Conservation (phyloP, 2,329 filamentous ascomycete species). For the Gnomoniopsis sp. region DNA sequence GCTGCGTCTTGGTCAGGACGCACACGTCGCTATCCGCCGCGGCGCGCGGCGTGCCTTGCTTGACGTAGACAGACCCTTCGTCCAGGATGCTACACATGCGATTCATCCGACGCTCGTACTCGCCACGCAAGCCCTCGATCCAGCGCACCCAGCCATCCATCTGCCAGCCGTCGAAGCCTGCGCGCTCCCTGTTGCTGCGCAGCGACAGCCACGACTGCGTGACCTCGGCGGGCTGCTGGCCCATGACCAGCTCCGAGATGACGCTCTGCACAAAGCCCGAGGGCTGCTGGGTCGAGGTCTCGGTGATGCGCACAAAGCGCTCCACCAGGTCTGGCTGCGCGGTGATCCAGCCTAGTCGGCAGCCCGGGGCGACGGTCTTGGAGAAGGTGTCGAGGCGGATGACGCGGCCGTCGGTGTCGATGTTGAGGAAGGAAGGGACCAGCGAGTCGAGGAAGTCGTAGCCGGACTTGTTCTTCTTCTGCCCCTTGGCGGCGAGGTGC, state of each 20-base stretch:
- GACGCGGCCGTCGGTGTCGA: slow-evolving; percentile 84
- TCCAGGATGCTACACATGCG: slow-evolving; percentile 74
- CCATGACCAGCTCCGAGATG: slow-evolving; percentile 73
- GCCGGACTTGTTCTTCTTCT: slow-evolving; percentile 49
- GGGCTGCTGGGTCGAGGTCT: slow-evolving; percentile 76
- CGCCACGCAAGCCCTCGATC: slow-evolving; percentile 78
- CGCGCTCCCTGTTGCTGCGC: slow-evolving; percentile 46
- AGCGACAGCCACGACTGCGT: slow-evolving; percentile 38
- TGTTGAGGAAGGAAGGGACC: slow-evolving; percentile 73
- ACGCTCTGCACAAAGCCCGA: slow-evolving; percentile 87
- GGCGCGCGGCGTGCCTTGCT: slow-evolving; percentile 51
- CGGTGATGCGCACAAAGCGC: slow-evolving; percentile 69
- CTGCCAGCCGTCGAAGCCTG: slow-evolving; percentile 62
- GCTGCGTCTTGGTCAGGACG: slow-evolving; percentile 68
- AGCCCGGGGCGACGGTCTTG: slow-evolving; percentile 88
- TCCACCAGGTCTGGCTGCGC: slow-evolving; percentile 76
- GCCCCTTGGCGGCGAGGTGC: slow-evolving; percentile 28
- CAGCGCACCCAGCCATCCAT: slow-evolving; percentile 86
- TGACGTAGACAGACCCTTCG: slow-evolving; percentile 61
- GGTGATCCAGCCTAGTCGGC: slow-evolving; percentile 87
- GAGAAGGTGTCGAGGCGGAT: slow-evolving; percentile 90
- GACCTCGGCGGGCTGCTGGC: slow-evolving; percentile 55
- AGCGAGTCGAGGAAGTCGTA: slow-evolving; percentile 80
- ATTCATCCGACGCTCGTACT: slow-evolving; percentile 82
- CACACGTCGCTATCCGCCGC: slow-evolving; percentile 62